phyloP scores from a whole-genome alignment of 768 basidiomycete genomes.

The Leccinum subgranulosum region DNA sequence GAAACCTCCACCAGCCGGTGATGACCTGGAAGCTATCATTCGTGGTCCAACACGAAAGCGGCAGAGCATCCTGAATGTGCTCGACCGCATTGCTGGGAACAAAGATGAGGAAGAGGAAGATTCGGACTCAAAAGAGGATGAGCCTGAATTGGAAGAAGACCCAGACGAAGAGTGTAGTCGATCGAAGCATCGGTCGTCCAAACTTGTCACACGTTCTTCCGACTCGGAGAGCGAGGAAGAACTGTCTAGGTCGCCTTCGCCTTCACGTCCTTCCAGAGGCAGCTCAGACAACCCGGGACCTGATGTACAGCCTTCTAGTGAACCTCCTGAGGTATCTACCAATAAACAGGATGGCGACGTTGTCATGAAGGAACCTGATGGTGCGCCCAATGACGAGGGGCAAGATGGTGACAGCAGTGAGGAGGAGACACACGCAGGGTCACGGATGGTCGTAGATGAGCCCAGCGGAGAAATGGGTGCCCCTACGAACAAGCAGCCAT shows the following conservation, averaged over 20 bases:
- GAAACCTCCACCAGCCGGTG: constrained; percentile 7
- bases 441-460: constrained; percentile 14
- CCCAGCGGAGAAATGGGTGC: constrained; percentile 1
- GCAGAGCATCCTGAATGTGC: constrained; percentile 20
- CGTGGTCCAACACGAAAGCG: constrained; percentile 36
- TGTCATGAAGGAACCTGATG: constrained; percentile 7
- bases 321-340: neutral
- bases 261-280: constrained; percentile 27
- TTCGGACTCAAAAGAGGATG: constrained; percentile 37
- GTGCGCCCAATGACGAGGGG: neutral
- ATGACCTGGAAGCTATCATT: constrained; percentile 40
- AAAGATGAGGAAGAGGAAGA: constrained; percentile 38
- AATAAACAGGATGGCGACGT: neutral
- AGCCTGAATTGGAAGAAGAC: constrained; percentile 42
- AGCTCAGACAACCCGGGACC: constrained; percentile 29
- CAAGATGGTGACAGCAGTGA: constrained; percentile 12
- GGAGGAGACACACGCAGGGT: constrained; percentile 22
- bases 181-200: constrained; percentile 32
- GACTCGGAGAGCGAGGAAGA: constrained; percentile 37
- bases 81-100: constrained; percentile 29
- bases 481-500: neutral
- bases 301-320: constrained; percentile 22
- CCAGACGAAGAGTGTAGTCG: constrained; percentile 32
- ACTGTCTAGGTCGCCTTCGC: constrained; percentile 12
- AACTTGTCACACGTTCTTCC: constrained; percentile 30